A percentile compares a stretch with the other conserved stretches of the same genome.
phyloP scores from a whole-genome alignment of 352 stramenopile genomes.

The Phytopythium mirpurense region DNA sequence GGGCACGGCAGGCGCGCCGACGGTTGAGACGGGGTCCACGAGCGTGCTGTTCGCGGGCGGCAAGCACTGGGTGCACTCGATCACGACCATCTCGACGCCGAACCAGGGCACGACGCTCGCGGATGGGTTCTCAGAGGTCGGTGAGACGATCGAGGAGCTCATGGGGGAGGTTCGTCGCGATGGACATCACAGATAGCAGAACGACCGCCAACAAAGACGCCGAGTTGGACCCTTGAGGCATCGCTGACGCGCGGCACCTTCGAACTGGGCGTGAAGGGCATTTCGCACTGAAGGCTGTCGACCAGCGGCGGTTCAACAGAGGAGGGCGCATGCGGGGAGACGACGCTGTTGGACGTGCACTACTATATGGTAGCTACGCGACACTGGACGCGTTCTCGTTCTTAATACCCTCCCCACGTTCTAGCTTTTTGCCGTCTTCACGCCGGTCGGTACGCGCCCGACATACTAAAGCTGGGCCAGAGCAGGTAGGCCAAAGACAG shows the following conservation, averaged over 20 bases:
- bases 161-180: conserved; percentile 19
- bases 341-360: conserved; percentile 44
- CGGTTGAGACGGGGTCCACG: conserved; percentile 19
- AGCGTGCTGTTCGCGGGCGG: conserved; percentile 43
- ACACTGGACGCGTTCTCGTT: conserved; percentile 35
- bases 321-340: conserved; percentile 44
- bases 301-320: conserved; percentile 38
- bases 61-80: conserved; percentile 59
- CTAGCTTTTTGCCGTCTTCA: conserved; percentile 23
- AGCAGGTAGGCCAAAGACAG: conserved; percentile 44
- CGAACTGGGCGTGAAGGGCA: conserved; percentile 31
- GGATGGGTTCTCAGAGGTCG: conserved; percentile 33
- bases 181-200: conserved; percentile 19
- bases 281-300: conserved; percentile 41
- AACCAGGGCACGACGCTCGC: conserved; percentile 57
- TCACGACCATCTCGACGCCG: conserved; percentile 56
- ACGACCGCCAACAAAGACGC: conserved; percentile 34
- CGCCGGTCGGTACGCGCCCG: conserved; percentile 23
- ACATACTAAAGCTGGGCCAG: conserved; percentile 23
- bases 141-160: conserved; percentile 29
- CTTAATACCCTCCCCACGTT: conserved; percentile 40
- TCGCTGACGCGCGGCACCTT: conserved; percentile 35
- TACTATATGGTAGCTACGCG: conserved; percentile 60
- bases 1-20: conserved; percentile 32
- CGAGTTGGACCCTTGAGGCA: conserved; percentile 46